phyloP scores from a whole-genome alignment of 305 asterid genomes.

The Fraxinus xanthoxyloides region DNA sequence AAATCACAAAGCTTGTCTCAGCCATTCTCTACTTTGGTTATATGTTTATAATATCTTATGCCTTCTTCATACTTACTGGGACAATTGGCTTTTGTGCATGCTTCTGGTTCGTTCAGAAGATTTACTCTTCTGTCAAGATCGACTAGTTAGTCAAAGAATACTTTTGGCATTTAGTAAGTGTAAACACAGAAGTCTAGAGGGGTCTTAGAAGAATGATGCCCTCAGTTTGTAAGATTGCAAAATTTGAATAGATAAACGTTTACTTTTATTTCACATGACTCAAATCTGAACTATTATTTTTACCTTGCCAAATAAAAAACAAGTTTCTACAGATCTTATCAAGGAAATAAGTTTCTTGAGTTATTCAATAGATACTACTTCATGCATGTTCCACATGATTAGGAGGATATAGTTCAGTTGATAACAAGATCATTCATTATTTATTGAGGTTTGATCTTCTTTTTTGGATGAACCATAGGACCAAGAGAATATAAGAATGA shows the following conservation, averaged over 20 bases:
- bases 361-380: too few relatives aligned
- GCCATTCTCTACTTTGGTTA: constrained; percentile 49
- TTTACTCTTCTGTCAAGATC: constrained; percentile 48
- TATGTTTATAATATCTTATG: constrained; percentile 44
- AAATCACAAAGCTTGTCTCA: constrained; percentile 45
- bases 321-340: neutral
- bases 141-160: constrained; percentile 22
- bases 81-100: constrained; percentile 52
- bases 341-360: neutral
- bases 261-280: neutral
- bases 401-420: too few relatives aligned
- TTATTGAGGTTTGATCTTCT: too few relatives aligned
- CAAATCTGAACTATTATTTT: neutral
- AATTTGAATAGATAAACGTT: neutral
- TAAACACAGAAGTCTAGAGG: neutral
- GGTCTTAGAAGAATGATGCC: neutral
- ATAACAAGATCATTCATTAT: too few relatives aligned
- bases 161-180: neutral
- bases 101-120: constrained; percentile 51
- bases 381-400: too few relatives aligned
- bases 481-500: too few relatives aligned
- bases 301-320: neutral
- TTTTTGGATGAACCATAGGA: too few relatives aligned
- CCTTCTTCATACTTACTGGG: constrained; percentile 50
- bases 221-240: neutral